These are phyloP conservation scores for Neoscytalidium dimidiatum DNA, from an alignment of 2,329 filamentous ascomycete genomes.

Conservation along the genomic window DNA sequence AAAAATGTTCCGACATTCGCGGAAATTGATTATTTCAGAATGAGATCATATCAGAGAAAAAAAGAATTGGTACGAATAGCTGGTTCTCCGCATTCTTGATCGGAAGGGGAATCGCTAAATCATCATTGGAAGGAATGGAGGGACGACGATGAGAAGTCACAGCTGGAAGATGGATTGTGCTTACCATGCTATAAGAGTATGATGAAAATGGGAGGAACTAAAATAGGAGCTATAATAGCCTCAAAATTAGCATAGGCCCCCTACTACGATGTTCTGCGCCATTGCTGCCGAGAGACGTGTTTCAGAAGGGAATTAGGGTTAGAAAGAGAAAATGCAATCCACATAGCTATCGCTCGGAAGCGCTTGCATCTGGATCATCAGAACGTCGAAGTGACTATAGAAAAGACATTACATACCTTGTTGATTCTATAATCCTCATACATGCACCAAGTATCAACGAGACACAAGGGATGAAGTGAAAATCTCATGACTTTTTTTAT, in stretches of 20 bases:
- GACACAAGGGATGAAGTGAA: slow-evolving; percentile 16
- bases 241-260: background rate
- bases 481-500: slow-evolving; percentile 17
- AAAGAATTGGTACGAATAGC: slow-evolving; percentile 13
- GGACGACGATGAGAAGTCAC: background rate
- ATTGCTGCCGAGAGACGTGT: background rate
- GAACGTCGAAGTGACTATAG: background rate
- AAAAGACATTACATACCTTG: background rate
- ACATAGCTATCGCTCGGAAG: slow-evolving; percentile 1
- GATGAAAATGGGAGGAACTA: too few species aligned
- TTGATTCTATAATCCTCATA: background rate
- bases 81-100: background rate
- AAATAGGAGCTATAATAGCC: too few species aligned
- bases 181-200: background rate
- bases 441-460: slow-evolving; percentile 7
- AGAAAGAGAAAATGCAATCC: background rate
- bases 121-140: background rate
- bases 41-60: background rate
- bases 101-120: slow-evolving; percentile 16
- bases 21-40: too few species aligned
- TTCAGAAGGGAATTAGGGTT: slow-evolving; percentile 14
- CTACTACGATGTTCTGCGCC: too few species aligned
- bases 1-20: too few species aligned
- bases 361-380: slow-evolving; percentile 6
- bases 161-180: background rate